Base-by-base conservation (phyloP, 192 early-diverging fungal genomes). In the Piromyces sp. region DNA sequence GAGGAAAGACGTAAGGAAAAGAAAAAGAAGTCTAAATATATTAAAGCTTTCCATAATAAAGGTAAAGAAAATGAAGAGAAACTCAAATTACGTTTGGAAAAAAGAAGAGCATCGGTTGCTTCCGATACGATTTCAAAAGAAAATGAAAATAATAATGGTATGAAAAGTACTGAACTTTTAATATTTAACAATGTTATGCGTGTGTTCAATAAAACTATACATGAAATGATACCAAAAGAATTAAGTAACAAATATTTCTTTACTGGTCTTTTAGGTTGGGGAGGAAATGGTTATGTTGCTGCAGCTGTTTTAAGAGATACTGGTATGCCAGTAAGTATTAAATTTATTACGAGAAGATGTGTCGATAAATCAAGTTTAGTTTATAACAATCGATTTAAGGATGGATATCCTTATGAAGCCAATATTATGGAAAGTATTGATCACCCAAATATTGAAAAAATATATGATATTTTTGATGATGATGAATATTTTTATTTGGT, bases 231-330 rank as follows among this genome's bases (percentile, higher is more conserved):
- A 68, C 85, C 85, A 28, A 19, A 26, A 42, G 83, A 84, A 28
- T 79, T 86, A 15, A 80, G 79, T 11, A 30, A 68, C 3, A 80
- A 79, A 29, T 86, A 84, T 79, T 82, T 84, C 3, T 86, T 86
- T 79, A 81, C 42, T 15, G 85, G 84, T 0, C 78, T 86, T 3
- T 28, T 86, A 26, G 85, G 85, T 30, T 86, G 84, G 79, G 85
- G 85, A 13, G 85, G 85, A 7, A 86, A 86, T 36, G 85, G 85
- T 26, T 86, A 83, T 78, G 80, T 86, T 7, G 85, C 84, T 5
- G 85, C 38, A 12, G 85, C 83, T 6, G 22, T 85, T 17, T 81
- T 84, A 30, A 30, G 82, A 26, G 30, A n/a, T 38, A 80, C 79
- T 79, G 51, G 51, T 68, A 68, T 68, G 51, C 51, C 51, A 11